A percentile compares a stretch with the other conserved stretches of the same genome.
Conservation (phyloP, 371 early-diverging fungal species). For the Haplosporangium sp. region DNA sequence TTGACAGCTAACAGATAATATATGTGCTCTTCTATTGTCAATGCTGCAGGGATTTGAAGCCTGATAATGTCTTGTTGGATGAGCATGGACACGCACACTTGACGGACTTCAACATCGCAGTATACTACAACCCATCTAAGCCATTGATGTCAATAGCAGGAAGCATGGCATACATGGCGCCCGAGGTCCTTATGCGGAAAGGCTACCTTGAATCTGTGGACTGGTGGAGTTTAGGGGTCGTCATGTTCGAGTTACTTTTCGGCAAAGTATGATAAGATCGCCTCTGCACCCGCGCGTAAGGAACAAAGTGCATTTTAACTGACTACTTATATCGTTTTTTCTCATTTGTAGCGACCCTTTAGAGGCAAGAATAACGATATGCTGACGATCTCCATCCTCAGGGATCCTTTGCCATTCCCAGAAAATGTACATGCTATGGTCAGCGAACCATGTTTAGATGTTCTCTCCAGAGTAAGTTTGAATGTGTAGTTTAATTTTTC, state of each 20-base stretch:
- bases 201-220: constrained; percentile 82
- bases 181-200: constrained; percentile 78
- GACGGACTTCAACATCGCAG: constrained; percentile 92
- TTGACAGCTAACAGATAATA: too few relatives aligned
- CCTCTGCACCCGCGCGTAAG: neutral
- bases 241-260: constrained; percentile 82
- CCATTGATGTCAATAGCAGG: constrained; percentile 80
- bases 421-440: constrained; percentile 60
- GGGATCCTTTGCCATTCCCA: constrained; percentile 70
- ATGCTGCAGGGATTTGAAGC: constrained; percentile 82
- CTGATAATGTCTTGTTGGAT: constrained; percentile 93
- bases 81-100: constrained; percentile 87
- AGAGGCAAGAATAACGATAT: constrained; percentile 84
- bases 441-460: constrained; percentile 67
- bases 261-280: constrained; percentile 63
- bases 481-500: too few relatives aligned
- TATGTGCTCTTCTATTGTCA: too few relatives aligned
- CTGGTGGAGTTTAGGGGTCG: constrained; percentile 93
- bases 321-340: constrained; percentile 2
- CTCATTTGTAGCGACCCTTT: constrained; percentile 75
- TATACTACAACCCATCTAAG: constrained; percentile 63
- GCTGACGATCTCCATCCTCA: constrained; percentile 72
- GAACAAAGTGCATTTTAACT: neutral
- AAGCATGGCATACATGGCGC: constrained; percentile 85
- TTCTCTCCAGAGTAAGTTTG: constrained; percentile 61